phyloP scores from a whole-genome alignment of 1,139 yeast genomes.

The Diutina mesorugosa region DNA sequence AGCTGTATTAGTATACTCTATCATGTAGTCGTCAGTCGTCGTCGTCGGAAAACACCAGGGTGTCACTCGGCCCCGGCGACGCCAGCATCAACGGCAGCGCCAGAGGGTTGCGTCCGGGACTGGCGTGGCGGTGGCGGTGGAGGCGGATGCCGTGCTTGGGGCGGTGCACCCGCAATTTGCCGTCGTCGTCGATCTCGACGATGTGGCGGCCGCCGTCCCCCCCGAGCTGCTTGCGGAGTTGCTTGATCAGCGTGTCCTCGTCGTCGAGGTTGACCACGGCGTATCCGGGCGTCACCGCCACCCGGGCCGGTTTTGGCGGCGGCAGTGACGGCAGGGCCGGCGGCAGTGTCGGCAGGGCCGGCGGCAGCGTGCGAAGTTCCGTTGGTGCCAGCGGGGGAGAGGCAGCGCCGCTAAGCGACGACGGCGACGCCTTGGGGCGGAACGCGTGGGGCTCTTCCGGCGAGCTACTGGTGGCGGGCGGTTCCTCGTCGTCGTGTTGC shows the following conservation, averaged over 20 bases:
- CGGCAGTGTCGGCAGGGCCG: not conserved
- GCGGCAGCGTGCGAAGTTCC: no score
- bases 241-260: not conserved
- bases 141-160: not conserved
- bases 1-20: not conserved
- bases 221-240: not conserved
- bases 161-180: not conserved
- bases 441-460: no score
- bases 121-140: not conserved
- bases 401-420: no score
- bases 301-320: not conserved
- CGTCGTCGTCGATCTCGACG: not conserved
- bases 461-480: not conserved
- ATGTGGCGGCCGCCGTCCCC: not conserved
- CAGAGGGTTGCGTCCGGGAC: not conserved
- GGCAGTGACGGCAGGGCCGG: not conserved
- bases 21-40: not conserved
- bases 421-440: no score
- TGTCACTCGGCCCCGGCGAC: not conserved
- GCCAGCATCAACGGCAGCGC: not conserved
- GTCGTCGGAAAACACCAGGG: not conserved
- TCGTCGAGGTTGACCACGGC: not conserved
- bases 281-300: not conserved
- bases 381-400: no score
- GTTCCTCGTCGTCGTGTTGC: not conserved